These are phyloP conservation scores for Tolypocladium guangdongense DNA, from an alignment of 2,329 filamentous ascomycete genomes.

Conservation along the genomic window DNA sequence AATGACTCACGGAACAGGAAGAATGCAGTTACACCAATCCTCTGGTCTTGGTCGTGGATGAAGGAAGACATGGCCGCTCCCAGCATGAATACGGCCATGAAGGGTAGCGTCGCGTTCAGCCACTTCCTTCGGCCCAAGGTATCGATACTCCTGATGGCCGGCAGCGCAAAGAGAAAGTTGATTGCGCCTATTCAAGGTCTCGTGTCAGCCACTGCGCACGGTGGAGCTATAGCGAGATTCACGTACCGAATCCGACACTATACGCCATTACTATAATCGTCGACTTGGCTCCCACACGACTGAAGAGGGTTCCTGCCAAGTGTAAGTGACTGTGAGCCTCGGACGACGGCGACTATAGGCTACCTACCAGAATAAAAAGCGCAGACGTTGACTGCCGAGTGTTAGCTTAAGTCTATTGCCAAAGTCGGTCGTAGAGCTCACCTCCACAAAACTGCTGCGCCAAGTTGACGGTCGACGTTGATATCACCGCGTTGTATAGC, in stretches of 20 bases:
- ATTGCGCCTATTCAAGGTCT: constrained; percentile 16
- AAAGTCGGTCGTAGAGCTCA: constrained; percentile 4
- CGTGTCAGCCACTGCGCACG: not conserved
- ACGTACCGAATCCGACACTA: constrained; percentile 19
- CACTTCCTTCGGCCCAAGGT: constrained; percentile 29
- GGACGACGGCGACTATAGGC: not conserved
- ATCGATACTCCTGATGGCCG: constrained; percentile 22
- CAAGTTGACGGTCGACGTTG: constrained; percentile 18
- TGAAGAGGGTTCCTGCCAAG: constrained; percentile 12
- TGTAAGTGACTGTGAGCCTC: not conserved
- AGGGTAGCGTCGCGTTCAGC: constrained; percentile 29
- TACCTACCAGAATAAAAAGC: constrained; percentile 32
- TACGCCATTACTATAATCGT: constrained; percentile 15
- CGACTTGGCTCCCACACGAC: constrained; percentile 7
- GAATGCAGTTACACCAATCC: constrained; percentile 20
- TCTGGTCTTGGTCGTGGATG: constrained; percentile 9
- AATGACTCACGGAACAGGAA: constrained; percentile 21
- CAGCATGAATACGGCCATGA: constrained; percentile 31
- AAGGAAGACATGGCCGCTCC: constrained; percentile 23
- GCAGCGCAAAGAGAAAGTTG: constrained; percentile 30
- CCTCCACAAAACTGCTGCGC: constrained; percentile 22
- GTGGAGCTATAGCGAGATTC: not conserved
- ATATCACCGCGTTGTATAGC: constrained; percentile 19
- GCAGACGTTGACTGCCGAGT: constrained; percentile 23
- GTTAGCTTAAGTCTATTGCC: not conserved